Base-by-base conservation (phyloP, 345 rosid genomes). In the Salix suchowensis region DNA sequence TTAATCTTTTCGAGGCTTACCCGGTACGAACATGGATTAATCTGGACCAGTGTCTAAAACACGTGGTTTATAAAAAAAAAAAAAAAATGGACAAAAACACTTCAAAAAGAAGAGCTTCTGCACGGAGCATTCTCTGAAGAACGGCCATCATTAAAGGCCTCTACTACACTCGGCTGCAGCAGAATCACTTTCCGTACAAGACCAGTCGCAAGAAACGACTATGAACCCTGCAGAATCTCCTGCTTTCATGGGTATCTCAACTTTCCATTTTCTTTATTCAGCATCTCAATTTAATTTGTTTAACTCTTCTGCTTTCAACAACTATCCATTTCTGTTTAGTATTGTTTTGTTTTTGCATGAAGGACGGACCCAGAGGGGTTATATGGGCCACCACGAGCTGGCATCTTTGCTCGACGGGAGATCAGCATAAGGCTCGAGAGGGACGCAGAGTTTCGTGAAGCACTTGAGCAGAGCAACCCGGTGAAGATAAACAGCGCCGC, bases 291-390 rank as follows among this genome's bases (percentile, higher is more conserved):
- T 19, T 23, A 10, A 2, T 15, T 19, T n/a, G 14, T 16, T 37
- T 39, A 14, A 14, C 44, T 32, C 2, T 18, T 23, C 6, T 5
- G n/a, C 60, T 8, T 52, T 19, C 60, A 52, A 52, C 7, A 18
- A 6, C 34, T 32, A 32, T 52, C 23, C 60, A 19, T 52, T 52
- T 52, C 4, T 46, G 7, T 58, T 40, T 61, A 11, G 21, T 21
- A 42, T 36, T 46, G 19, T n/a, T 68, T 42, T 39, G 42, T 34
- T 42, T 48, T 72, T 55, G 4, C 54, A 32, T 36, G 24, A 76
- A 81, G 83, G 84, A 84, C 92, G 97, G 98, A 94, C 74, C 98
- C 97, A 10, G 94, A 92, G 78, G 98, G 98, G 7, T 2, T 91
- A 58, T 42, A 89, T 13, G 96, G 97, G 58, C 80, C 84, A 1